Evolutionary conservation across 2,329 filamentous ascomycete species (phyloP).

Genomic region (Colletotrichum tanaceti): DNA sequence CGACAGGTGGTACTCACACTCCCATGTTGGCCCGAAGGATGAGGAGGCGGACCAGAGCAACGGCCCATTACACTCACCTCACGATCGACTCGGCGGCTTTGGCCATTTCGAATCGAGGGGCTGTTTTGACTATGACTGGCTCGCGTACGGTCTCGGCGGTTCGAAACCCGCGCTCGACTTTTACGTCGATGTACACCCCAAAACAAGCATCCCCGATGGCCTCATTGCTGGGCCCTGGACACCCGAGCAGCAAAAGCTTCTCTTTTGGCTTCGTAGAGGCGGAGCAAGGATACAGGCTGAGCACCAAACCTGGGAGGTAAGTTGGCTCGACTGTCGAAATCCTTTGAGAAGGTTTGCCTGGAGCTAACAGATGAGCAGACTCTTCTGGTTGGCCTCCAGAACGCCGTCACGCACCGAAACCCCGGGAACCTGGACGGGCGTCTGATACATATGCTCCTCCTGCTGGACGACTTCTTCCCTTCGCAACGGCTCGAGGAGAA

Average conservation of each 20-base stretch:
- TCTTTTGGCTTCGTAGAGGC: constrained; percentile 60
- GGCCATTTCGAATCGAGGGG: constrained; percentile 49
- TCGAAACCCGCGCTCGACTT: constrained; percentile 28
- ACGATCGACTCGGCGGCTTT: constrained; percentile 44
- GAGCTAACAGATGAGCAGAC: constrained; percentile 36
- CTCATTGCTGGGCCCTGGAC: constrained; percentile 58
- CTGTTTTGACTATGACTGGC: constrained; percentile 54
- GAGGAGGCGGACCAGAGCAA: constrained; percentile 36
- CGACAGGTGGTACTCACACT: constrained; percentile 50
- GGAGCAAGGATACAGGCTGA: constrained; percentile 50
- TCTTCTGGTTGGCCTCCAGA: constrained; percentile 28
- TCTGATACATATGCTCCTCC: constrained; percentile 30
- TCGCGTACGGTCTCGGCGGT: constrained; percentile 24
- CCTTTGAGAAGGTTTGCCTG: constrained; percentile 42
- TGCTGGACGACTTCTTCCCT: constrained; percentile 31
- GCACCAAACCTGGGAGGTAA: constrained; percentile 55
- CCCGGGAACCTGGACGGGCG: constrained; percentile 30
- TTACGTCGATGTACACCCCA: constrained; percentile 53
- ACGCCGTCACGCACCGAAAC: constrained; percentile 33
- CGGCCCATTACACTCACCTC: constrained; percentile 32
- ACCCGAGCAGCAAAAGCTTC: constrained; percentile 52
- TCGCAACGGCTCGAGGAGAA: constrained; percentile 1
- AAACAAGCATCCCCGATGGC: constrained; percentile 52
- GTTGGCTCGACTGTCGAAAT: not conserved
- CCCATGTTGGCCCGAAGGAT: constrained; percentile 22